A percentile compares a stretch with the other conserved stretches of the same genome.
Conservation (phyloP, 2,329 filamentous ascomycete species). For the Huntiella decipiens region DNA sequence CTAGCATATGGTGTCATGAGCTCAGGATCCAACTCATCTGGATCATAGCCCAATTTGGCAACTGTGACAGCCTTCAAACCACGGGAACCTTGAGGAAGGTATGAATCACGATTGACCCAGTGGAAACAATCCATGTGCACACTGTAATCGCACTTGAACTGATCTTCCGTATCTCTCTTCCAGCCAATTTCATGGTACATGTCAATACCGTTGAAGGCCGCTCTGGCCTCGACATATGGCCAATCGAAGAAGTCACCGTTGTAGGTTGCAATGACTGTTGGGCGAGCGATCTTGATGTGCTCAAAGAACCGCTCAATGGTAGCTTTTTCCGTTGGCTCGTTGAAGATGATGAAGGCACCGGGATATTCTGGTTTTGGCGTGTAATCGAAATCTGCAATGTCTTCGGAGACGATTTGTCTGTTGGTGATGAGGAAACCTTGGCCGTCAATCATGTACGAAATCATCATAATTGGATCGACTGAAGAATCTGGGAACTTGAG, state of each 20-base stretch:
- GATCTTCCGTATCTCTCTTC: conserved; percentile 83
- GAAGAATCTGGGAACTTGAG: conserved; percentile 91
- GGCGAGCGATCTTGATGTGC: conserved; percentile 84
- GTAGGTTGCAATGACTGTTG: conserved; percentile 98
- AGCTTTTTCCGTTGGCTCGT: conserved; percentile 81
- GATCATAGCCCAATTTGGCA: conserved; percentile 93
- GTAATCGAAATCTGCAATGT: conserved; percentile 95
- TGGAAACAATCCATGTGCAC: conserved; percentile 98
- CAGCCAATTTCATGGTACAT: conserved; percentile 99
- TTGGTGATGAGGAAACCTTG: conserved; percentile 97
- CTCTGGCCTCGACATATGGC: conserved; percentile 89
- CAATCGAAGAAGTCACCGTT: conserved; percentile 99
- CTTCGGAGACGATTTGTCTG: conserved; percentile 89
- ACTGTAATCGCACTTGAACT: conserved; percentile 90
- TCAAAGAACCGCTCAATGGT: conserved; percentile 83
- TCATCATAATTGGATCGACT: conserved; percentile 98
- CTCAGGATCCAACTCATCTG: conserved; percentile 92
- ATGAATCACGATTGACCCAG: conserved; percentile 98
- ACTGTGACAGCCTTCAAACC: conserved; percentile 95
- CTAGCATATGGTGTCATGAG: conserved; percentile 85
- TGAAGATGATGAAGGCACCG: conserved; percentile 93
- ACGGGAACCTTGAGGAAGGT: conserved; percentile 89
- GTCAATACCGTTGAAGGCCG: conserved; percentile 87
- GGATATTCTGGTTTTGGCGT: conserved; percentile 93
- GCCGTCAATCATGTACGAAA: conserved; percentile 99